Base-by-base conservation (phyloP, 257 asterid genomes). In the Haberlea rhodopensis region DNA sequence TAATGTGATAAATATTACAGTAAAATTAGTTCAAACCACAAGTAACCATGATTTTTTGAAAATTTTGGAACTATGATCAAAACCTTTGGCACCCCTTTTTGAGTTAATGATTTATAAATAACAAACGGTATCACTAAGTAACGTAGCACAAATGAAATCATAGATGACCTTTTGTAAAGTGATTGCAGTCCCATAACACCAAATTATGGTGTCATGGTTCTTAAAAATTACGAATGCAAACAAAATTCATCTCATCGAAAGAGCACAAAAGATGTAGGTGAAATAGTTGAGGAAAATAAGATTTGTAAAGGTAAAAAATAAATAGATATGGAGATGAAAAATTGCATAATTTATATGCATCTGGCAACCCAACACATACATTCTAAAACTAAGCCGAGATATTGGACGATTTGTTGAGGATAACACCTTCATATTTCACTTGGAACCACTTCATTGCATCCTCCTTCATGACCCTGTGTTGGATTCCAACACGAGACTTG, bases 371-470 rank as follows among this genome's bases (percentile, higher is more conserved):
- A 31, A 32, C n/a, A n/a, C n/a, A 4, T 43, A 23, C 6, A 25
- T 23, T 28, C 26, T 65, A 46, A 1, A 28, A 40, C 54, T 67
- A 63, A 18, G 57, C n/a, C n/a, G n/a, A 32, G 23, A 77, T 63
- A 27, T 78, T 70, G 63, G 76, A 68, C 20, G 84, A 45, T 78
- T 76, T 75, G 70, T 78, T 70, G 16, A 80, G 86, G 66, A 76
- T 63, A 8, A 63, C 68, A 26, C 59, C 68, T 13, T 27, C 68
- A 29, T 63, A 63, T 63, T 63, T 63, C 45, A 63, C 68, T n/a
- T 63, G 68, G 49, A 57, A 65, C 70, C 62, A 65, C 62, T 65
- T 65, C 70, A 65, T 65, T 28, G 54, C 54, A 23, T 65, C 62
- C 43, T 66, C 63, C 63, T 66, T 54, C 19, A 56, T 66, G 63